Percentiles rank a stretch among this genome's conserved stretches.
These are phyloP conservation scores for Juglanconis juglandina DNA, from an alignment of 2,329 filamentous ascomycete species.

Conservation along the genomic window DNA sequence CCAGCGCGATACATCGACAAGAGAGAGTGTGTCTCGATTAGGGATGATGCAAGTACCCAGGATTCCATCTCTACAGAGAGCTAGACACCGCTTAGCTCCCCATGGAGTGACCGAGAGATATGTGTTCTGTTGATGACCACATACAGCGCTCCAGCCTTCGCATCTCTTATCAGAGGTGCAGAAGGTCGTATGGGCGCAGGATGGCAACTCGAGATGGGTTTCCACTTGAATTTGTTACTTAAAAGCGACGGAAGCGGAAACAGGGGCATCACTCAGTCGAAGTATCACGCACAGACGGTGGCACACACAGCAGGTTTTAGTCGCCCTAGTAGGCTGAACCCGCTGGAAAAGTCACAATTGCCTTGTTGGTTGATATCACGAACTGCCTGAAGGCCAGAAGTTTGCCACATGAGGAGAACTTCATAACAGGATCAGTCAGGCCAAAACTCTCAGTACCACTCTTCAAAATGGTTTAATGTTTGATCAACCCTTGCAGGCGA, in stretches of 20 bases:
- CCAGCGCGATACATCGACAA: background rate
- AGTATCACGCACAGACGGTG: too few species aligned
- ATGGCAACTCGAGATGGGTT: background rate
- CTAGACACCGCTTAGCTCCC: background rate
- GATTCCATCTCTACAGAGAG: background rate
- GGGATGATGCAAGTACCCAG: background rate
- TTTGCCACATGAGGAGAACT: too few species aligned
- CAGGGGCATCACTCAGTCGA: too few species aligned
- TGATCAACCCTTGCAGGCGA: too few species aligned
- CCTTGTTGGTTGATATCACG: background rate
- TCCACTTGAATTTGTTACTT: too few species aligned
- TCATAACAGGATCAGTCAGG: too few species aligned
- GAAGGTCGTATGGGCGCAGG: background rate
- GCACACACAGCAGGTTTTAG: background rate
- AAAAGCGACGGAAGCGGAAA: too few species aligned
- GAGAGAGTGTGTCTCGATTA: background rate
- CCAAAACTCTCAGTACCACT: too few species aligned
- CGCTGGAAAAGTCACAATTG: background rate
- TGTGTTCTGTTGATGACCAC: background rate
- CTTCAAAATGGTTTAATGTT: too few species aligned
- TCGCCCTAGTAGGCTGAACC: background rate
- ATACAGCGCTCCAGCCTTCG: background rate
- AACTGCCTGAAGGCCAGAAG: too few species aligned
- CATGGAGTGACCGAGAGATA: background rate
- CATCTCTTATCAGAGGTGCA: background rate